Base-by-base conservation (phyloP, 2,329 filamentous ascomycete genomes). In the Hypoxylon sp. region DNA sequence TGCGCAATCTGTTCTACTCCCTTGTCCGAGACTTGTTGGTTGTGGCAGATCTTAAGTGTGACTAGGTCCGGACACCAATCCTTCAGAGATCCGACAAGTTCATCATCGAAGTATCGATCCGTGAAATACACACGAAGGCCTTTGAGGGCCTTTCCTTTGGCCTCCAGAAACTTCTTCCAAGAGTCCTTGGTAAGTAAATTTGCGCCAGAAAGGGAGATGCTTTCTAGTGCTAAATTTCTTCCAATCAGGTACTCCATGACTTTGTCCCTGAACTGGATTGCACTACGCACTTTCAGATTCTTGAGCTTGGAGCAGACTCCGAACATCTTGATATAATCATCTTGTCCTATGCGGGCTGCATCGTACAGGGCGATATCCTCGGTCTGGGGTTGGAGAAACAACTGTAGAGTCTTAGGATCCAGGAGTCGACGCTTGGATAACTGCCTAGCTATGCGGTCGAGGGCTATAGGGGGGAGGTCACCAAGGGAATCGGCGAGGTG, bases 211-310 rank as follows among this genome's bases (percentile, higher is more conserved):
- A 98, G 85, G 69, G 93, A 92, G 46, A 98, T 84, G 61, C 89
- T 85, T 65, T 89, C 87, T n/a, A 98, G 83, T 7, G 86, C 80
- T 53, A 89, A 86, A 53, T 91, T 86, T 51, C 93, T 91, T 60
- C 89, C 89, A 19, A 93, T 83, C 75, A 98, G 87, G 77, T 95
- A 97, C 57, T 93, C 88, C 79, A 98, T 86, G 45, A 94, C 91
- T 41, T 85, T 84, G 74, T 98, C 92, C 79, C 97, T 97, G 84
- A 98, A 91, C 76, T 97, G 94, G 53, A 96, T 92, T n/a, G 91
- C 93, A 74, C 94, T 95, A 52, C 91, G 89, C 10, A 97, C 82
- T 70, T 93, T 91, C 62, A 98, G 84, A 46, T 86, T 86, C 73
- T 88, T 88, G 59, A 97, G 82, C 5, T 84, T 84, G 0, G 92